Percentiles rank a stretch among this genome's conserved stretches.
Evolutionary conservation across 768 basidiomycete species (phyloP).

Genomic region (Agaricus sinodeliciosus): DNA sequence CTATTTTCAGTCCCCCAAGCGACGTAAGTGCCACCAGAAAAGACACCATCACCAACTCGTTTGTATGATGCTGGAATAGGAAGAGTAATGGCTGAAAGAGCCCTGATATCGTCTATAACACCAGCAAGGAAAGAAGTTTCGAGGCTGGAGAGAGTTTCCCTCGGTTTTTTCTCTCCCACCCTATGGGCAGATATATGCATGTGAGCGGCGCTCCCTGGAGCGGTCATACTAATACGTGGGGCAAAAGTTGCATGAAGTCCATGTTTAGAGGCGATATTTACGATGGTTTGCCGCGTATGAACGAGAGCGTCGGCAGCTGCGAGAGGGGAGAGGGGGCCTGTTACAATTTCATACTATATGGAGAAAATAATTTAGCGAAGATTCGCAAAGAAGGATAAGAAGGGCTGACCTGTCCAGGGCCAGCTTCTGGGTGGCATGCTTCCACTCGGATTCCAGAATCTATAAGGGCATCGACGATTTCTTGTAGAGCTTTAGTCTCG

Average conservation of each 20-base stretch:
- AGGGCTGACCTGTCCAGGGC: constrained; percentile 40
- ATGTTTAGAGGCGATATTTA: constrained; percentile 57
- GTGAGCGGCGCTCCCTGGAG: constrained; percentile 52
- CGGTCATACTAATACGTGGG: constrained; percentile 40
- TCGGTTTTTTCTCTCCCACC: constrained; percentile 9
- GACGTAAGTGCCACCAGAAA: constrained; percentile 68
- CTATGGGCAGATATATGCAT: constrained; percentile 61
- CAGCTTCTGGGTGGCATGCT: constrained; percentile 67
- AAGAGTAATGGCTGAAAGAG: constrained; percentile 50
- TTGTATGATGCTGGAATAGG: constrained; percentile 59
- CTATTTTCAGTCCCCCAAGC: constrained; percentile 67
- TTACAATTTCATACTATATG: constrained; percentile 50
- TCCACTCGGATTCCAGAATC: constrained; percentile 51
- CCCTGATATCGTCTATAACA: constrained; percentile 50
- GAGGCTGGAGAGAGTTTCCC: constrained; percentile 17
- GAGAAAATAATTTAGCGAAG: neutral
- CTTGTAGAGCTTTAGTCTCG: constrained; percentile 40
- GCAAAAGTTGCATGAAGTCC: constrained; percentile 64
- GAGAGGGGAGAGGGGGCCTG: constrained; percentile 58
- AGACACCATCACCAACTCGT: constrained; percentile 57
- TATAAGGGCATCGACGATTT: constrained; percentile 49
- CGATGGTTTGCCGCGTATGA: constrained; percentile 61
- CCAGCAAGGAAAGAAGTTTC: constrained; percentile 60
- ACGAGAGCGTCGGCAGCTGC: constrained; percentile 63
- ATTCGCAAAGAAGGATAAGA: neutral